Percentiles rank a stretch among this genome's conserved stretches.
These are phyloP conservation scores for Colletotrichum lindemuthianum DNA, from an alignment of 2,329 filamentous ascomycete genomes.

Conservation along the genomic window DNA sequence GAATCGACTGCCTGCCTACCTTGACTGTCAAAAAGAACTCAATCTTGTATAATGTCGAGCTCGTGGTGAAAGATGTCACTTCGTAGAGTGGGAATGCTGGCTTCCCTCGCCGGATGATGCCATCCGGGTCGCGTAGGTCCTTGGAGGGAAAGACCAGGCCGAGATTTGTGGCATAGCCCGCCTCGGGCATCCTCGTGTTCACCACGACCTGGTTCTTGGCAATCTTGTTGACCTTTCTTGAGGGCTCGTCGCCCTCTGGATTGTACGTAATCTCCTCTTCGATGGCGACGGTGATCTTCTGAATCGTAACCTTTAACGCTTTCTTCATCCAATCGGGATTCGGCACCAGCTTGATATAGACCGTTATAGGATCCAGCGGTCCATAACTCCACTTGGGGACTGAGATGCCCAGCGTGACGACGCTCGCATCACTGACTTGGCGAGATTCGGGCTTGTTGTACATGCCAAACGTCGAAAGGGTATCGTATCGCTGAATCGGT, in stretches of 20 bases:
- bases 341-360: constrained; percentile 93
- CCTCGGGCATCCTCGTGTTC: constrained; percentile 86
- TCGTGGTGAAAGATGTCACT: constrained; percentile 91
- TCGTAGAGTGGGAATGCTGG: constrained; percentile 90
- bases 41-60: constrained; percentile 95
- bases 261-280: constrained; percentile 99
- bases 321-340: constrained; percentile 93
- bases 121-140: constrained; percentile 86
- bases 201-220: constrained; percentile 85
- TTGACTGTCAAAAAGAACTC: constrained; percentile 97
- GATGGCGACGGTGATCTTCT: constrained; percentile 91
- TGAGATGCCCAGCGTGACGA: constrained; percentile 91
- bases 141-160: constrained; percentile 91
- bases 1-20: constrained; percentile 60
- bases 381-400: constrained; percentile 97
- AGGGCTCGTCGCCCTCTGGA: constrained; percentile 94
- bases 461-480: constrained; percentile 98
- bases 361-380: constrained; percentile 91
- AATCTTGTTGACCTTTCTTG: constrained; percentile 87
- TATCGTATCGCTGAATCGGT: constrained; percentile 93
- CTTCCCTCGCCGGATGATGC: constrained; percentile 85
- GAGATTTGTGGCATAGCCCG: constrained; percentile 92
- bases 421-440: constrained; percentile 85
- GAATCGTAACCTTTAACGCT: constrained; percentile 90
- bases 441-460: constrained; percentile 96